These are phyloP conservation scores for Nidula microcarpa DNA, from an alignment of 768 basidiomycete species.

Conservation along the genomic window DNA sequence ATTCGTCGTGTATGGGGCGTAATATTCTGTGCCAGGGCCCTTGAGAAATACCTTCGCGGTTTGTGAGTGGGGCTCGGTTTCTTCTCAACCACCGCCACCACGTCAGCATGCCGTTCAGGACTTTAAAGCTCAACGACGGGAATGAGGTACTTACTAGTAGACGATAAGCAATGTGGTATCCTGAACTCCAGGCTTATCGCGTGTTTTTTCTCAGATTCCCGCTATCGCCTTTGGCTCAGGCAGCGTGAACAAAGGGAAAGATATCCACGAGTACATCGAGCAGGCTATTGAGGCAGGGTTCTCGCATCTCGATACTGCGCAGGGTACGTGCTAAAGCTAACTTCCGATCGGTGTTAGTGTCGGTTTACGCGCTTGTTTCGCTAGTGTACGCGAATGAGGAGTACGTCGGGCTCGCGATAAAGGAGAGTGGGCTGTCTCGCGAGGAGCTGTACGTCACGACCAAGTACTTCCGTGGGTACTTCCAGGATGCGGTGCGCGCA, in stretches of 20 bases:
- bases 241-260: conserved; percentile 36
- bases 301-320: conserved; percentile 62
- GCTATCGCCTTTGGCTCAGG: conserved; percentile 63
- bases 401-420: conserved; percentile 34
- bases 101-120: conserved; percentile 32
- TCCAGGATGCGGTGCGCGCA: conserved; percentile 29
- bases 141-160: conserved; percentile 20
- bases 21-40: too few species aligned
- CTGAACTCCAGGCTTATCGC: too few species aligned
- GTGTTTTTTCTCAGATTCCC: conserved; percentile 44
- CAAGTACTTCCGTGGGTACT: conserved; percentile 35
- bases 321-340: conserved; percentile 29
- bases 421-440: conserved; percentile 42
- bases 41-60: too few species aligned
- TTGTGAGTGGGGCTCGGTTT: too few species aligned
- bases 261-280: conserved; percentile 50
- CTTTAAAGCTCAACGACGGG: conserved; percentile 37
- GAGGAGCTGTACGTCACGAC: conserved; percentile 49
- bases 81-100: too few species aligned
- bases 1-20: too few species aligned
- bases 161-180: too few species aligned
- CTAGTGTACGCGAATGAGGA: conserved; percentile 18
- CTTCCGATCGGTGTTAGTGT: too few species aligned
- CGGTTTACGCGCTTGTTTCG: too few species aligned
- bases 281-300: conserved; percentile 61